A percentile compares a stretch with the other conserved stretches of the same genome.
Evolutionary conservation across 2,329 filamentous ascomycete genomes (phyloP).

Genomic region (Ascomycota sp.): DNA sequence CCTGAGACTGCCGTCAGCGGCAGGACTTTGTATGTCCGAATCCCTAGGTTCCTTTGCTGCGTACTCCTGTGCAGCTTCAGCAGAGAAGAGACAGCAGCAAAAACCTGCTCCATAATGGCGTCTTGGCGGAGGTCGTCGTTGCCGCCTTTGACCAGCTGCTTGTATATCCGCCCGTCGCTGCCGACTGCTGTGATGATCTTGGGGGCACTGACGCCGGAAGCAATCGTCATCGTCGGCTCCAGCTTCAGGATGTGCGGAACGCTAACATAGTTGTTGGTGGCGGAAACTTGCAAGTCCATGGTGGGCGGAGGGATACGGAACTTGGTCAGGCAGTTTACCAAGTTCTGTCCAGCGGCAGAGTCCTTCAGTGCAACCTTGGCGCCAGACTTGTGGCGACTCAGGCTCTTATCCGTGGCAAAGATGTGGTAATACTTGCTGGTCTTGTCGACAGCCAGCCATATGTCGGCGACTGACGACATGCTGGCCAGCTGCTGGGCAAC

Average conservation of each 20-base stretch:
- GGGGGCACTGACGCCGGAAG: conserved; percentile 72
- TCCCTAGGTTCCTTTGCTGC: conserved; percentile 67
- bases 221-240: conserved; percentile 57
- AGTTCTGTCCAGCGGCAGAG: conserved; percentile 34
- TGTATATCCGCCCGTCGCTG: conserved; percentile 58
- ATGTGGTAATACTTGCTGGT: conserved; percentile 45
- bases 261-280: conserved; percentile 50
- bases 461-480: conserved; percentile 25
- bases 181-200: conserved; percentile 75
- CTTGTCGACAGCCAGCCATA: conserved; percentile 51
- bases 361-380: conserved; percentile 42
- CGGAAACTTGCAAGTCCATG: conserved; percentile 55
- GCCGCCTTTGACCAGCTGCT: conserved; percentile 83
- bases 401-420: conserved; percentile 42
- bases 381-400: conserved; percentile 43
- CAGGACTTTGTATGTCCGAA: conserved; percentile 91
- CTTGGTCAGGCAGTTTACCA: conserved; percentile 39
- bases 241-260: conserved; percentile 56
- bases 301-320: conserved; percentile 71
- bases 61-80: conserved; percentile 70
- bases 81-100: conserved; percentile 80
- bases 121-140: conserved; percentile 93
- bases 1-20: conserved; percentile 68
- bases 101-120: conserved; percentile 98
- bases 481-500: conserved; percentile 39